phyloP scores from a whole-genome alignment of 495 filamentous ascomycete species.

The Podospora fimiseda region DNA sequence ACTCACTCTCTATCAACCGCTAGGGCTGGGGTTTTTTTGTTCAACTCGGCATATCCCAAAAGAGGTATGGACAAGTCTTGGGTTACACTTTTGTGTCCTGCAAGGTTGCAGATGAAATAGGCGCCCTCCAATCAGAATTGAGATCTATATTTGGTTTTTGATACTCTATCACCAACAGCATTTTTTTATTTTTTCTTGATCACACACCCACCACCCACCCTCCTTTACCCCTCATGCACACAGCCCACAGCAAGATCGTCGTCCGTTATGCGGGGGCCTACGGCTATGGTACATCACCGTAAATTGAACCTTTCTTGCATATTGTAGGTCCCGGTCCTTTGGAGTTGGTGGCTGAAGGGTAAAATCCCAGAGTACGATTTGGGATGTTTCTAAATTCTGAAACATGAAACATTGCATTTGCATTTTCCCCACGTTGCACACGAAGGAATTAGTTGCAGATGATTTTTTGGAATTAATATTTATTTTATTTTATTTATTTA shows the following conservation, averaged over 20 bases:
- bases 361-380: not conserved
- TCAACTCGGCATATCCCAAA: not conserved
- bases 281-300: no score
- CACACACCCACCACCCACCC: not conserved
- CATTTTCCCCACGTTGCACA: not conserved
- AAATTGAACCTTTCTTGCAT: no score
- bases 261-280: not conserved
- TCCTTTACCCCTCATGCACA: not conserved
- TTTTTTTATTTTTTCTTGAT: not conserved
- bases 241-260: not conserved
- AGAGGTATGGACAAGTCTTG: not conserved
- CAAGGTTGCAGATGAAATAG: not conserved
- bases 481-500: not conserved
- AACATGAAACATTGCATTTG: not conserved
- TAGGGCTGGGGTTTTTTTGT: not conserved
- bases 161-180: conserved; percentile 1
- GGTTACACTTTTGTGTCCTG: not conserved
- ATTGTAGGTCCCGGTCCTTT: not conserved
- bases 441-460: not conserved
- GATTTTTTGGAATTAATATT: not conserved
- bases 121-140: conserved; percentile 1
- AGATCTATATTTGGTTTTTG: conserved; percentile 1
- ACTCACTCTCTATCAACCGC: no score
- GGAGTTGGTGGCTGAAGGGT: no score
- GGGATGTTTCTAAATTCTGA: not conserved